Conservation (phyloP, 148 eudicot genomes). For the Vaccinium vitisidaea region DNA sequence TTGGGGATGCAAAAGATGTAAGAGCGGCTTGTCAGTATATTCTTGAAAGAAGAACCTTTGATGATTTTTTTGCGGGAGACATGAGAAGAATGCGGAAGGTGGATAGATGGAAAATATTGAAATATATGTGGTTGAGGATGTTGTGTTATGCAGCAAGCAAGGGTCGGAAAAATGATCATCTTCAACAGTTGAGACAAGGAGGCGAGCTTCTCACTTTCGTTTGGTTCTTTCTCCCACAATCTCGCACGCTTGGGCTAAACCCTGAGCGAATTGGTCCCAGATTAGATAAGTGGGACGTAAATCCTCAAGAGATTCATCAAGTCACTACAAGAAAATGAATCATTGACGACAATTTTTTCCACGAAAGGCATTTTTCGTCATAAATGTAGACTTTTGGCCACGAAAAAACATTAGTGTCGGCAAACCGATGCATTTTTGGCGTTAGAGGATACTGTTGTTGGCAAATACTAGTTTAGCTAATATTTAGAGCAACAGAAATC, state of each 20-base stretch:
- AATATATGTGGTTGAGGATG: neutral
- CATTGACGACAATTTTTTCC: neutral
- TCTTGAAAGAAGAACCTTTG: neutral
- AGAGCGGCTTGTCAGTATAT: neutral
- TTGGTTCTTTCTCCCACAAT: slow-evolving; percentile 3
- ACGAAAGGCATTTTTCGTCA: neutral
- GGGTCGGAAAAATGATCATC: neutral
- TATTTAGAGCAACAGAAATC: neutral
- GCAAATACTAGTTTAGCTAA: neutral
- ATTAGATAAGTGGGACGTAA: neutral
- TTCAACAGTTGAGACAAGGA: neutral
- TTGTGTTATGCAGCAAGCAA: neutral
- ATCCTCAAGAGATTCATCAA: neutral
- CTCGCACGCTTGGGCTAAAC: neutral
- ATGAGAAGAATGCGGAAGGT: neutral
- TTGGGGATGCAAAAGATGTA: neutral
- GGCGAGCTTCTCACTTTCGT: neutral
- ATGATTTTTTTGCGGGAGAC: neutral
- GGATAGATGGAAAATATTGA: neutral
- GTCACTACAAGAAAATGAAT: neutral
- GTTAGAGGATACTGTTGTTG: neutral
- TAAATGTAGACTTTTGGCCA: neutral
- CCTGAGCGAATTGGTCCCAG: neutral
- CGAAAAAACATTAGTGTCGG: neutral
- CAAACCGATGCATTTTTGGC: neutral